Evolutionary conservation across 192 early-diverging fungal species (phyloP), one percentile per base, ranked within the genome.

Genomic region (Linnemannia zychae): DNA sequence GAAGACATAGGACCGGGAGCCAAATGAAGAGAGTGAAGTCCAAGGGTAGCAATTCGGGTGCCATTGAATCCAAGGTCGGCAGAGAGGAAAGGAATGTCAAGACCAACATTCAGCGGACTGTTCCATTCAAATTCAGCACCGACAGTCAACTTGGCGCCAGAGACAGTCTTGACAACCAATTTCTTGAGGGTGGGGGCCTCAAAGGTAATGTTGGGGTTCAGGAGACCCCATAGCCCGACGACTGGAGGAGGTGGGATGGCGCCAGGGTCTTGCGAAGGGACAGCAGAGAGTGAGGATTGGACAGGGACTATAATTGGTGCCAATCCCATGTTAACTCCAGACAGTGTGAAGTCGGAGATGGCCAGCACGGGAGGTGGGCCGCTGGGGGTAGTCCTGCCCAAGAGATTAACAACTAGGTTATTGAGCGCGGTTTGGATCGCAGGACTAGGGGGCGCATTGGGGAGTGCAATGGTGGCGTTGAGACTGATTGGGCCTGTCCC

Each of bases 101-200:
- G n/a, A 18, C 24, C 73, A 79, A 85, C 33, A 63, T 85, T 79
- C 68, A 79, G 48, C 20, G 82, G 82, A 69, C 79, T 85, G 46
- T 76, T 53, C 82, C 82, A 85, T 4, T 73, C 40, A 70, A 85
- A 85, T 33, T 77, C 77, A 28, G 79, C 77, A 50, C 77, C 82
- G 7, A 66, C 77, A 36, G 68, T 79, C 53, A 85, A 20, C 53
- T 79, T 53, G 28, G 77, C 77, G 36, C 82, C 82, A n/a, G 82
- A 46, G 31, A 75, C 67, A 38, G 82, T 60, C 69, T 79, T 79
- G 69, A 79, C 28, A 12, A 40, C 72, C 49, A 85, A 36, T 47
- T 85, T 85, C 74, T 74, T 79, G 22, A 85, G 33, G 0, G 77
- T 79, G n/a, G 82, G 82, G 44, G 28, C 12, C 6, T 73, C 76